Base-by-base conservation (phyloP, 129 eudicot species). In the Mikania micrantha region DNA sequence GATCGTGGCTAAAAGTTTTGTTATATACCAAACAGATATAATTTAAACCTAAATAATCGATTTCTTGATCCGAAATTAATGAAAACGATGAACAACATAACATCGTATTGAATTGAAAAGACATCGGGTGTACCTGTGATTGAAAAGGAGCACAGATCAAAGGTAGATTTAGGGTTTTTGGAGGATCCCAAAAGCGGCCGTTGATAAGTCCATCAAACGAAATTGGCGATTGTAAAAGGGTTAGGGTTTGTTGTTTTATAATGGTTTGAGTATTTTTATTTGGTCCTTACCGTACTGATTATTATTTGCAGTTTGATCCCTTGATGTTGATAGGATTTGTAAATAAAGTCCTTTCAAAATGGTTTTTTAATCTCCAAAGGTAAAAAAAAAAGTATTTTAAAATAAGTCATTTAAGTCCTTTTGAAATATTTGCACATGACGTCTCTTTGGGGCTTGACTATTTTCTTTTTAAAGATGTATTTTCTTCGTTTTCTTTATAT, bases 221-320 rank as follows among this genome's bases (percentile, higher is more conserved):
- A 54, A 65, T 31, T 31, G 74, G 74, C 79, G 79, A 42, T 21
- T 74, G 74, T 12, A 9, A 31, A 10, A 9, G 1, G 21, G 36
- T 20, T 74, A 74, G 79, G 79, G 79, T 66, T 74, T 31, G 61
- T 13, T 3, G 0, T 20, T 54, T 57, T 74, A 74, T 74, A 36
- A 57, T 64, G 62, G 58, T 38, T 6, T 0, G 8, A 4, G 5
- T 36, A 6, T 52, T 71, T 60, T 45, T 45, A 3, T n/a, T 19
- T 60, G 21, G 68, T 20, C 76, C 76, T 8, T 60, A 9, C 9
- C 7, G 56, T 71, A 29, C 56, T 2, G 1, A 1, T 0, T 4
- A 4, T 28, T 58, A 45, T 2, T 8, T 2, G 35, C 5, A 1
- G 19, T 17, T 58, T n/a, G 8, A n/a, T n/a, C 59, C 67, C 67